These are phyloP conservation scores for Tulasnella sp. DNA, from an alignment of 768 basidiomycete genomes.

Conservation along the genomic window DNA sequence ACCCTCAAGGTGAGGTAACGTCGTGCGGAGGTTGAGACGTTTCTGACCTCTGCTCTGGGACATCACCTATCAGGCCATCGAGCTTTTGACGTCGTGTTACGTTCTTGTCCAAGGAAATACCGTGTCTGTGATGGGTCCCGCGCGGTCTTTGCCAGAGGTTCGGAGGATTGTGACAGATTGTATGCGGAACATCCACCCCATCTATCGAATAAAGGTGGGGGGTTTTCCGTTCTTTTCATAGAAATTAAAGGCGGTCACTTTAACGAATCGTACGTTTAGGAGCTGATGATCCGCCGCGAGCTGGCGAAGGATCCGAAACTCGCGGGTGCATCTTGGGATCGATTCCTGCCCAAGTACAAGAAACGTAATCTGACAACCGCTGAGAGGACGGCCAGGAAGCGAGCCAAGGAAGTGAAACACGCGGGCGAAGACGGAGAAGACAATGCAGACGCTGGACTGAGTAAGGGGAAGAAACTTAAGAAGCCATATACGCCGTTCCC, in stretches of 20 bases:
- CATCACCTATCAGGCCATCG: constrained; percentile 70
- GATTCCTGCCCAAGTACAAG: constrained; percentile 93
- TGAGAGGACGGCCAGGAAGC: constrained; percentile 87
- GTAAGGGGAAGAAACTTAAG: constrained; percentile 43
- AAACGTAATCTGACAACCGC: constrained; percentile 87
- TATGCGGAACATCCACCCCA: constrained; percentile 99
- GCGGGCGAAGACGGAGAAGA: neutral
- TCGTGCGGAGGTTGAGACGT: neutral
- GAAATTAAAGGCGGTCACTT: neutral
- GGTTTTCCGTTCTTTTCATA: neutral
- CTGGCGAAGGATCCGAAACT: constrained; percentile 96
- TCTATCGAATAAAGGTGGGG: constrained; percentile 90
- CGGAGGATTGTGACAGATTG: constrained; percentile 94
- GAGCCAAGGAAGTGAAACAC: constrained; percentile 50
- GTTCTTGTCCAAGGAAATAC: constrained; percentile 97
- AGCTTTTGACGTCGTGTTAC: constrained; percentile 91
- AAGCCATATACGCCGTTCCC: constrained; percentile 99
- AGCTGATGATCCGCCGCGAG: constrained; percentile 97
- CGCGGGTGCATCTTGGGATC: constrained; percentile 88
- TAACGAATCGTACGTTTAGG: constrained; percentile 37
- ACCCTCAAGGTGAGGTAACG: constrained; percentile 73
- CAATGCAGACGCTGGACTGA: neutral
- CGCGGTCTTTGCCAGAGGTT: constrained; percentile 92
- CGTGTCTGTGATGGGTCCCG: constrained; percentile 95
- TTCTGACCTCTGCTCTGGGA: neutral